Evolutionary conservation across 768 basidiomycete species (phyloP), one percentile per base, ranked within the genome.

Genomic region (Phaeolepiota aurea): DNA sequence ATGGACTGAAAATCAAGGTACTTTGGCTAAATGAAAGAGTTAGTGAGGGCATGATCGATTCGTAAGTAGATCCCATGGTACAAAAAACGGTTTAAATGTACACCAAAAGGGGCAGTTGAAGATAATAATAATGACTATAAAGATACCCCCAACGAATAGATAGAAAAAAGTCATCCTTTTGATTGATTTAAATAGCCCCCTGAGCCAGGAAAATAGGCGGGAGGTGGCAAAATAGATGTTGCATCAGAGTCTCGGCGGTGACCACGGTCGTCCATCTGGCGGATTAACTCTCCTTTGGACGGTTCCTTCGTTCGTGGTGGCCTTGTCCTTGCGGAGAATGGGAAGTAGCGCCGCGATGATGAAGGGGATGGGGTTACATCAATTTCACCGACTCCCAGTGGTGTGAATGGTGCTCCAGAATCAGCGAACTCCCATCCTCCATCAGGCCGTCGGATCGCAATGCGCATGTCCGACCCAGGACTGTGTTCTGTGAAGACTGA

Each of bases 391-490:
- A 67, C 58, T 3, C 67, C 65, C 7, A 47, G 32, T 2, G 70
- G 69, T 20, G 59, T 57, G 48, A 69, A 68, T 1, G 66, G 62
- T 9, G 10, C 34, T 13, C 59, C 55, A 1, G 69, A 62, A 32
- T 70, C 64, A 11, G 64, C 56, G 46, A 78, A 77, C 33, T 69
- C 63, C 77, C 76, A 79, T 39, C 66, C 70, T 15, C 77, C 76
- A 44, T 77, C 73, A 5, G 68, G 57, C 32, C 70, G 62, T 35
- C 75, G 68, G 32, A 61, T 55, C 1, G 76, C 76, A 28, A 77
- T 70, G 15, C 76, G 76, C 77, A 79, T 78, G 53, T 72, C 69
- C 42, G 61, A 53, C 10, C 76, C 76, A 0, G 76, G 74, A 14
- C 54, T 65, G 47, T 73, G 74, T 23, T 64, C 77, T 78, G 20